A percentile compares a stretch with the other conserved stretches of the same genome.
phyloP scores from a whole-genome alignment of 805 yeast species.

The Candida silvicultrix region DNA sequence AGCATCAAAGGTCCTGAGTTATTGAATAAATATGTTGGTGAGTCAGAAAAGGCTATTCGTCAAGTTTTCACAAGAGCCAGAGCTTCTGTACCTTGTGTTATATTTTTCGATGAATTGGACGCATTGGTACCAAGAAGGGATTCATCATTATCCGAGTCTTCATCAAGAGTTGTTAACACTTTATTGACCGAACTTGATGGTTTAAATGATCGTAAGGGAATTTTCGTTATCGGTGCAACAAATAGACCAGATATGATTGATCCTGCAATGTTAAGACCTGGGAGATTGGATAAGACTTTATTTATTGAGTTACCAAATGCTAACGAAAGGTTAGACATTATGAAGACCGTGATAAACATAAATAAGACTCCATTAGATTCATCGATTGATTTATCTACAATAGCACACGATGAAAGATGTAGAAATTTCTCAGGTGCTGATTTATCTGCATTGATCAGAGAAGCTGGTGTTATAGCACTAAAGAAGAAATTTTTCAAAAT shows the following conservation, averaged over 20 bases:
- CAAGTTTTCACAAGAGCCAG: conserved; percentile 92
- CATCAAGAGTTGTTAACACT: conserved; percentile 92
- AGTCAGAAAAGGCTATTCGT: conserved; percentile 87
- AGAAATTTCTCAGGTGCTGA: conserved; percentile 95
- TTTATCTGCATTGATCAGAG: conserved; percentile 83
- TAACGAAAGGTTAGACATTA: conserved; percentile 73
- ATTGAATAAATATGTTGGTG: conserved; percentile 93
- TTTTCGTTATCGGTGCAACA: conserved; percentile 94
- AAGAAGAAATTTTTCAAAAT: conserved; percentile 61
- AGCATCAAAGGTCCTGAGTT: conserved; percentile 95
- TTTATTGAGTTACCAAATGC: conserved; percentile 85
- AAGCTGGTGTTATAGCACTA: conserved; percentile 87
- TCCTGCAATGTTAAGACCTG: conserved; percentile 97
- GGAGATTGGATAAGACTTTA: conserved; percentile 87
- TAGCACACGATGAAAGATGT: conserved; percentile 76
- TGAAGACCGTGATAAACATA: conserved; percentile 64
- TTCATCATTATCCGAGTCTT: conserved; percentile 77
- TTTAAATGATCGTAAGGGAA: conserved; percentile 84
- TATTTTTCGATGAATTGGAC: conserved; percentile 93
- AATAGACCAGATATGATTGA: conserved; percentile 98
- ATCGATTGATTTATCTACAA: conserved; percentile 50
- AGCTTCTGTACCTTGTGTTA: conserved; percentile 88
- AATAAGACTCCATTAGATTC: conserved; percentile 70
- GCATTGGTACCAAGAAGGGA: conserved; percentile 95
- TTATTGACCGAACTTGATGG: conserved; percentile 93